Base-by-base conservation (phyloP, 164 flowering plant species). In the Piper longum region DNA sequence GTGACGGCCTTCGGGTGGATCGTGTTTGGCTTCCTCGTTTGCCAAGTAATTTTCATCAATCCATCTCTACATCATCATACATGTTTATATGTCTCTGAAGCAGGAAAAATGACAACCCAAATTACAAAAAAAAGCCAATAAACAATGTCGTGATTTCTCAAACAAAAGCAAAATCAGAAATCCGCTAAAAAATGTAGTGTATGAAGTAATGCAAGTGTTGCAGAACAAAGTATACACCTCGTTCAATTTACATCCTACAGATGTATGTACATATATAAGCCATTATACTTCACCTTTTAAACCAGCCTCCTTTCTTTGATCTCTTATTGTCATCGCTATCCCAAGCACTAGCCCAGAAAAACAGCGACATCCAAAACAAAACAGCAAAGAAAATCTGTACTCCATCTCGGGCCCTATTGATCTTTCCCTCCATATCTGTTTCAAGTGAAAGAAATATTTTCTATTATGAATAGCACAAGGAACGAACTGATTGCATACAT, bases 291-390 rank as follows among this genome's bases (percentile, higher is more conserved):
- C 75, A 85, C 71, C 74, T 74, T 80, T 78, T 70, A 65, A 79
- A 81, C 41, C 78, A 71, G 59, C 85, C 74, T 60, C 82, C 75
- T 66, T 84, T 83, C 69, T 66, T 76, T 36, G 84, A 80, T 69
- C 78, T 74, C 56, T 67, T 72, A 63, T 62, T 59, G 57, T 78
- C 74, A 56, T 73, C 77, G 63, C 83, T 83, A 73, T 83, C 91
- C 82, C 81, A 82, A 48, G 78, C 85, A 69, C 81, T 83, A 44
- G 82, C 71, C 97, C 95, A 91, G 80, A 91, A 91, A 75, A 88
- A 88, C 56, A 91, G 75, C 45, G 96, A 83, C 88, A 91, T 80
- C 97, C 93, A 88, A 72, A 91, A 83, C 48, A 91, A 74, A 67
- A 86, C 93, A 41, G 89, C 91, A 71, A 85, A 72, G 74, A 86